These are phyloP conservation scores for Podospora fimiseda DNA, from an alignment of 495 filamentous ascomycete genomes.

Conservation along the genomic window DNA sequence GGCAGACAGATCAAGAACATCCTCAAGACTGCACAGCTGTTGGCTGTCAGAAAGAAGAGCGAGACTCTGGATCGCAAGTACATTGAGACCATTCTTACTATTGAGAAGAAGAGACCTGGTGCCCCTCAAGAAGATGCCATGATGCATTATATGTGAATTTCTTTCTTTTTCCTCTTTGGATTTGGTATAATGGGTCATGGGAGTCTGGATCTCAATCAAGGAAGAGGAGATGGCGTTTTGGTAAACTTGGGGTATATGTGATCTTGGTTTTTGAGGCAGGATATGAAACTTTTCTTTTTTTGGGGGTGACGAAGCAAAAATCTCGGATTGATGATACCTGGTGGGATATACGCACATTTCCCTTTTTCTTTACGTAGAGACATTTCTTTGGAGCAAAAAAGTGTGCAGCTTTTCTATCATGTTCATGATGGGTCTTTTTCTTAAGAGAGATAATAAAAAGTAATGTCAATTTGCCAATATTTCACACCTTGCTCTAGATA, in stretches of 20 bases:
- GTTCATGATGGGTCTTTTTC: too few relatives aligned
- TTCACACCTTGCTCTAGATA: too few relatives aligned
- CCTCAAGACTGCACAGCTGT: constrained; percentile 40
- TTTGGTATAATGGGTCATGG: too few relatives aligned
- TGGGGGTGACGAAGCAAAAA: not conserved
- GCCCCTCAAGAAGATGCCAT: constrained; percentile 14
- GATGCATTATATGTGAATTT: constrained; percentile 21
- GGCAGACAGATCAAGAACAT: constrained; percentile 48
- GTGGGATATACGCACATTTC: too few relatives aligned
- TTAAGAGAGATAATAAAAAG: too few relatives aligned
- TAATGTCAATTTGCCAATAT: too few relatives aligned
- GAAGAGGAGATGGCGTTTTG: constrained; percentile 2
- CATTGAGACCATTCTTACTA: constrained; percentile 24
- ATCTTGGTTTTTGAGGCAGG: too few relatives aligned
- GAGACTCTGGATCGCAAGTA: constrained; percentile 21
- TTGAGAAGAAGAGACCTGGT: constrained; percentile 28
- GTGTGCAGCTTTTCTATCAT: too few relatives aligned
- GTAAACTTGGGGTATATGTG: too few relatives aligned
- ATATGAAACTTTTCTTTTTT: not conserved
- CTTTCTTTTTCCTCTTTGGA: not conserved
- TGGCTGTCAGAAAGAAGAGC: constrained; percentile 28
- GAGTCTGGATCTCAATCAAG: too few relatives aligned
- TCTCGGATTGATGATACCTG: not conserved
- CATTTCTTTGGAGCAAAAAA: too few relatives aligned
- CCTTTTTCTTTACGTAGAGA: too few relatives aligned